phyloP scores from a whole-genome alignment of 768 basidiomycete species.

The Tricholoma sp. region DNA sequence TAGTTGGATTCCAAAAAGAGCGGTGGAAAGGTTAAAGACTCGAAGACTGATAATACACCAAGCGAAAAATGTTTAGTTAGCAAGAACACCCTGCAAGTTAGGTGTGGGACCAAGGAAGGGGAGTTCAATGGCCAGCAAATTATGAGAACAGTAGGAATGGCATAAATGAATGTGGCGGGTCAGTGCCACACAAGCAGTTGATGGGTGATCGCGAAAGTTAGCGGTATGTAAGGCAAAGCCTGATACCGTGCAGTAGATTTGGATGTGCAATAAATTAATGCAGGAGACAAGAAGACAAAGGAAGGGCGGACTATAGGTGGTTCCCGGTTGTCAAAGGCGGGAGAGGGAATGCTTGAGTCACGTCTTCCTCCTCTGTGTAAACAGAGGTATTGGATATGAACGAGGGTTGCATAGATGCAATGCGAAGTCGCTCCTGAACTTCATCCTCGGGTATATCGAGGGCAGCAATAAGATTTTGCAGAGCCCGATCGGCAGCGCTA shows the following conservation, averaged over 20 bases:
- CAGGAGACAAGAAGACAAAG: slow-evolving; percentile 3
- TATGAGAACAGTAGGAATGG: no score
- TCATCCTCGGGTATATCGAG: slow-evolving; percentile 46
- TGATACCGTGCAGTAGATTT: neutral
- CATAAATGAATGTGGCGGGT: neutral
- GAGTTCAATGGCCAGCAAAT: neutral
- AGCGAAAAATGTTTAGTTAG: neutral
- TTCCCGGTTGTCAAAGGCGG: slow-evolving; percentile 23
- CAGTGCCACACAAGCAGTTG: neutral
- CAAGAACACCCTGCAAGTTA: neutral
- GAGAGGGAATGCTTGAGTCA: slow-evolving; percentile 34
- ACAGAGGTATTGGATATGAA: slow-evolving; percentile 29
- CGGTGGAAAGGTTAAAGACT: neutral
- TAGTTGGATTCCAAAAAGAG: neutral
- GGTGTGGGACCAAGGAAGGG: neutral
- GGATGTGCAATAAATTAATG: neutral
- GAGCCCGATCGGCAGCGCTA: slow-evolving; percentile 48
- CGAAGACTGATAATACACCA: neutral
- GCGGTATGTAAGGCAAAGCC: neutral
- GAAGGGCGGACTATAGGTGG: slow-evolving; percentile 3
- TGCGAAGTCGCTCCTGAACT: slow-evolving; percentile 44
- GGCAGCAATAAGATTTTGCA: slow-evolving; percentile 66
- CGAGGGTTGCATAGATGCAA: slow-evolving; percentile 58
- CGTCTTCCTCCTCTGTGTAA: slow-evolving; percentile 32
- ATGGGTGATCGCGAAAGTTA: neutral